Conservation (phyloP, 169 alveolate species). For the Plasmodium coatneyi region DNA sequence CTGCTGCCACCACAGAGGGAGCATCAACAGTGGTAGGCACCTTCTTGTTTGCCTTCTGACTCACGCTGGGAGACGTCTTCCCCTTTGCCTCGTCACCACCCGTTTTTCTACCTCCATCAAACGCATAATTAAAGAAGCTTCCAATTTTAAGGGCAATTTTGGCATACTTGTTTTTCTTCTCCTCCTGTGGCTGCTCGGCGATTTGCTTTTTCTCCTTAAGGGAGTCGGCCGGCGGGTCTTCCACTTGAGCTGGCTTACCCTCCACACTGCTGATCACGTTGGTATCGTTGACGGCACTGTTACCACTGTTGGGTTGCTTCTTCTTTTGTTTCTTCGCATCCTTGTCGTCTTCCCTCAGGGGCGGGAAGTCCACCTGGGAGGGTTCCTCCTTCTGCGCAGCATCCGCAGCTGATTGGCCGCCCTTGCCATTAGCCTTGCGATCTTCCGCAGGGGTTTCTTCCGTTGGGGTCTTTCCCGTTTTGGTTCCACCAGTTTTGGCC, state of each 20-base stretch:
- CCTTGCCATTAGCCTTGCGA: background rate
- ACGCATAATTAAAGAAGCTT: conserved; percentile 23
- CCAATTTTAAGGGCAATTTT: conserved; percentile 1
- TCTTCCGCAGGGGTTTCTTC: background rate
- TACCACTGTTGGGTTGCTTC: background rate
- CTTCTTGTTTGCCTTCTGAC: background rate
- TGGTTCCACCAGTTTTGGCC: background rate
- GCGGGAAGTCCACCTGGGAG: background rate
- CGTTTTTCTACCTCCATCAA: conserved; percentile 29
- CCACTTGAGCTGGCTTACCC: background rate
- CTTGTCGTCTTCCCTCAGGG: background rate
- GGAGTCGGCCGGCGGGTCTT: background rate
- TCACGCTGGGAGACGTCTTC: background rate
- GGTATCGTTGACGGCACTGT: background rate
- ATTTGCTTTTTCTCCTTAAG: conserved; percentile 2
- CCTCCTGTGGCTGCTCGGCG: background rate
- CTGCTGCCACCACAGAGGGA: background rate
- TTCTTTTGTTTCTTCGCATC: conserved; percentile 14
- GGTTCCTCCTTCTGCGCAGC: background rate
- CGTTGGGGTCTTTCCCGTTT: background rate
- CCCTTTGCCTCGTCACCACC: background rate
- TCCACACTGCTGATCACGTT: background rate
- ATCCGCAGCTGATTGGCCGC: background rate
- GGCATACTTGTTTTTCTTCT: background rate
- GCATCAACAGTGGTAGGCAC: background rate